phyloP scores from a whole-genome alignment of 176 grass and related monocot species.

The Paspalum vaginatum region DNA sequence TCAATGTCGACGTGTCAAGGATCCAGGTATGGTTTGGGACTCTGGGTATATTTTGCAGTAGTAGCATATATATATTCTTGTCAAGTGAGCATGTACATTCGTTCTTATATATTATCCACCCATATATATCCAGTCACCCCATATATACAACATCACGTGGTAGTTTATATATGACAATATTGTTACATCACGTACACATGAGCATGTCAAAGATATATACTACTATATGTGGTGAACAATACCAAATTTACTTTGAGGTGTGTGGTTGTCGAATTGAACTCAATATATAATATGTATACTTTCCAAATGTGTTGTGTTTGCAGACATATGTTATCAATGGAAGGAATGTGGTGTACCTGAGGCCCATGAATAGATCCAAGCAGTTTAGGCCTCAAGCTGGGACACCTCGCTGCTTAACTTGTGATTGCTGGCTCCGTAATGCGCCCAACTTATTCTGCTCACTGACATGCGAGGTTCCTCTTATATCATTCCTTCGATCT shows the following conservation, averaged over 20 bases:
- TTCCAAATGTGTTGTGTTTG: neutral
- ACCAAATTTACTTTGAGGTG: neutral
- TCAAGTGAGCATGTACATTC: neutral
- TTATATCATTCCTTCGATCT: neutral
- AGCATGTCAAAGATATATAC: too few species aligned
- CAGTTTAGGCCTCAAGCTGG: neutral
- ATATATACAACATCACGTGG: neutral
- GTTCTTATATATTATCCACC: neutral
- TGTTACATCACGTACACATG: neutral
- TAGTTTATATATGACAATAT: neutral
- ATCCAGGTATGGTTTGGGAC: conserved; percentile 45
- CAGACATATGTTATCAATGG: conserved; percentile 35
- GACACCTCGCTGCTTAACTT: conserved; percentile 22
- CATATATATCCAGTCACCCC: neutral
- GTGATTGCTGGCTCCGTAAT: neutral
- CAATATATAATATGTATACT: neutral
- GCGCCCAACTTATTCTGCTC: conserved; percentile 6
- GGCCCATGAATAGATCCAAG: conserved; percentile 27
- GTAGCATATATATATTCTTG: too few species aligned
- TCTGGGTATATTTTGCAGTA: too few species aligned
- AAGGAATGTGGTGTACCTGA: conserved; percentile 13
- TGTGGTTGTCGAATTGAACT: neutral
- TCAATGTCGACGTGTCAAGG: conserved; percentile 40
- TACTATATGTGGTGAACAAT: neutral
- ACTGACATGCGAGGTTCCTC: conserved; percentile 25